phyloP scores from a whole-genome alignment of 306 rosid species.

The Nissolia schottii region DNA sequence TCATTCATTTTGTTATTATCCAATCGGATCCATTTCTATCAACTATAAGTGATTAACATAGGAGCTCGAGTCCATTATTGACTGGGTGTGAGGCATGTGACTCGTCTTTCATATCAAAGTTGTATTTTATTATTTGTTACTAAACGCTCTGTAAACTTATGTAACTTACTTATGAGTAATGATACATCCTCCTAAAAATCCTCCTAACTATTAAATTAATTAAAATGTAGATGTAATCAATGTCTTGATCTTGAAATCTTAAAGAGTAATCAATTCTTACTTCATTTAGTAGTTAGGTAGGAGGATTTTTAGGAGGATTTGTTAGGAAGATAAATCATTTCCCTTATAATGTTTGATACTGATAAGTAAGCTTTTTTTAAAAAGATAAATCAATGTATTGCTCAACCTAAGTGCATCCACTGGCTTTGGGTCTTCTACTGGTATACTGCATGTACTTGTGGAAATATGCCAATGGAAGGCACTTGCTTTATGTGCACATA shows the following conservation, averaged over 20 bases:
- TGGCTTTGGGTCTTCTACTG: background rate
- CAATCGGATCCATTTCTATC: no score
- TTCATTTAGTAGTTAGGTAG: no score
- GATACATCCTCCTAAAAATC: no score
- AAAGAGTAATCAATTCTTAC: no score
- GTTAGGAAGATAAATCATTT: no score
- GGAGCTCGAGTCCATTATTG: background rate
- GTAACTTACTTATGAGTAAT: background rate
- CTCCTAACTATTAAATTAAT: no score
- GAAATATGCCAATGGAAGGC: background rate
- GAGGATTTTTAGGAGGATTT: no score
- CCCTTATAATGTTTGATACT: no score
- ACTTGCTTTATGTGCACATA: background rate
- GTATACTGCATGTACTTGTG: background rate
- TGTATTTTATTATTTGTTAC: background rate
- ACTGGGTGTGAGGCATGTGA: background rate
- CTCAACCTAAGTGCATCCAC: background rate
- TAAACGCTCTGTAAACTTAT: background rate
- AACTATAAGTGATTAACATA: background rate
- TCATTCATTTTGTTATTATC: no score
- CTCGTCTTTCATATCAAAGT: background rate
- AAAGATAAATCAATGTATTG: background rate
- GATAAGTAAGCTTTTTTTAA: background rate
- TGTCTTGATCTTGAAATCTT: no score
- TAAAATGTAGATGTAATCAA: no score